Evolutionary conservation across 768 basidiomycete species (phyloP), one percentile per base, ranked within the genome.

Genomic region (Lactarius sp.): DNA sequence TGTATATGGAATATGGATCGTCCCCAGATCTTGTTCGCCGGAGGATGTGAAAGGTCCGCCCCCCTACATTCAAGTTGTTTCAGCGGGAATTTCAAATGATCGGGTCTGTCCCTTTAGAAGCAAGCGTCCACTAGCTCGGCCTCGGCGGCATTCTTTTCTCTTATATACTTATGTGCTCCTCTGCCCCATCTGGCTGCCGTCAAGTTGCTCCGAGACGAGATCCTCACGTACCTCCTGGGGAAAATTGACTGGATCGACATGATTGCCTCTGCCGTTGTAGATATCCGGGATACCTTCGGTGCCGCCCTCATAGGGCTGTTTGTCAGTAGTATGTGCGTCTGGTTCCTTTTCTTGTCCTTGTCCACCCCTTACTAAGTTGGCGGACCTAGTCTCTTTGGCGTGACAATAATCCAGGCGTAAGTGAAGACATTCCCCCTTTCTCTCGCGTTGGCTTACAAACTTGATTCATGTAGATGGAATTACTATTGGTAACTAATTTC

Each of bases 351-450:
- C 6, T 2, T 39, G 33, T 51, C 37, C n/a, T 20, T 22, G 8
- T 22, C 41, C 12, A 39, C 27, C 42, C 34, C 37, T 10, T 52
- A 16, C 33, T 46, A 22, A 62, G 6, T 36, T 31, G 22, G 33
- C 14, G 2, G 13, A 36, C 34, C 6, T 52, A 62, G 61, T 4
- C 52, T 62, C 12, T n/a, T 52, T 52, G 61, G 61, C 14, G 12
- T 57, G 34, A 51, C 61, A 18, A 12, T 62, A n/a, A n/a, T 27
- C 1, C 61, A 62, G 34, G 27, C 22, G 61, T 62, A 41, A 57
- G 56, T 52, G 37, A 39, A 56, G 31, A 4, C 10, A 8, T 8
- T 57, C 18, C 18, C 18, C 22, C 4, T 44, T 46, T 49, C 41
- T 6, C 3, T 52, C 14, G 31, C 50, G 6, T 41, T 57, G 41